Percentiles rank a stretch among this genome's conserved stretches.
Evolutionary conservation across 495 filamentous ascomycete genomes (phyloP).

Genomic region (Lindgomyces ingoldianus): DNA sequence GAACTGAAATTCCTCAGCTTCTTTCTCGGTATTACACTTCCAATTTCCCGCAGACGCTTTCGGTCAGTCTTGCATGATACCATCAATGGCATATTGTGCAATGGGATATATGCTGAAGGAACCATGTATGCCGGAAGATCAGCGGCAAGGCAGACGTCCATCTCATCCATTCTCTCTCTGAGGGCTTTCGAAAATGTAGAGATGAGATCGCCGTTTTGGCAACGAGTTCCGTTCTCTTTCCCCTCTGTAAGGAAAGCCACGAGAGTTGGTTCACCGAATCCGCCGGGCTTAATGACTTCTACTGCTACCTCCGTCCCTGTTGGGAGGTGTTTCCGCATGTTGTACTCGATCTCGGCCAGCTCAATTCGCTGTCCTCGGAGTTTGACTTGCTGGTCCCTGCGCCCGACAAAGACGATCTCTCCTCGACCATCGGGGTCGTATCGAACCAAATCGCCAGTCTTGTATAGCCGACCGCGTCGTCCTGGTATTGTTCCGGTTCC

Average conservation of each 20-base stretch:
- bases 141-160: constrained; percentile 31
- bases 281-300: constrained; percentile 51
- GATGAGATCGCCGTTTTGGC: constrained; percentile 9
- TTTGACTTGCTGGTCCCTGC: constrained; percentile 67
- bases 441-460: constrained; percentile 65
- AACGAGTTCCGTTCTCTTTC: background rate
- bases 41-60: constrained; percentile 50
- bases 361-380: constrained; percentile 67
- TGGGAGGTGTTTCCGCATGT: constrained; percentile 48
- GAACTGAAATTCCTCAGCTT: constrained; percentile 22
- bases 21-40: constrained; percentile 14
- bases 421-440: constrained; percentile 59
- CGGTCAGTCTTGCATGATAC: constrained; percentile 65
- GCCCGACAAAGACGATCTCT: constrained; percentile 60
- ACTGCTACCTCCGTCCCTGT: constrained; percentile 41
- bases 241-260: constrained; percentile 47
- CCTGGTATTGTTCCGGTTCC: constrained; percentile 41
- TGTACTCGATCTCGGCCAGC: constrained; percentile 65
- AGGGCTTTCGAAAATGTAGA: constrained; percentile 10
- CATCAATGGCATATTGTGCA: constrained; percentile 57
- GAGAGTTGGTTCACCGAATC: constrained; percentile 44
- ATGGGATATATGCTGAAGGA: constrained; percentile 61
- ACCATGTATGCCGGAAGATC: constrained; percentile 59
- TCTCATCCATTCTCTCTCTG: constrained; percentile 1
- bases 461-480: constrained; percentile 60